Conservation (phyloP, 2,329 filamentous ascomycete genomes). For the Juglanconis sp. region DNA sequence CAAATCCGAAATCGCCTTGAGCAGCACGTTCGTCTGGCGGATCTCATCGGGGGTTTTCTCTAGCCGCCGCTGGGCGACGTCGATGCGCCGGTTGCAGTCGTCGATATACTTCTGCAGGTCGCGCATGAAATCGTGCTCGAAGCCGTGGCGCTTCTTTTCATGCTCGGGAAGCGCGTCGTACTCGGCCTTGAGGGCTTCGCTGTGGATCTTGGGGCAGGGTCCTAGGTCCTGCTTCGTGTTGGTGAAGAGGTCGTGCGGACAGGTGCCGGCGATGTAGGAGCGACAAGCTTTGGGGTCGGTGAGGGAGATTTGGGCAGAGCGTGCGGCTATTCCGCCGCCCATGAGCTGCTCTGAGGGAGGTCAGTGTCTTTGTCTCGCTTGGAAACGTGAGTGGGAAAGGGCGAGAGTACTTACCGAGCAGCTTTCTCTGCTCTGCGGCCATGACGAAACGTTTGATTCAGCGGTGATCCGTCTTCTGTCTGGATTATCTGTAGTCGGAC, state of each 20-base stretch:
- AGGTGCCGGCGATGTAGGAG: slow-evolving; percentile 89
- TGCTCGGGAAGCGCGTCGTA: slow-evolving; percentile 72
- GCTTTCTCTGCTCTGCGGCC: slow-evolving; percentile 96
- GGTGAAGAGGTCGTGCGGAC: slow-evolving; percentile 97
- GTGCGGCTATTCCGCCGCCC: slow-evolving; percentile 70
- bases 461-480: neutral
- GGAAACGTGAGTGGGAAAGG: neutral
- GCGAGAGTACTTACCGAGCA: slow-evolving; percentile 60
- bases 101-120: slow-evolving; percentile 97
- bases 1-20: slow-evolving; percentile 83
- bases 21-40: slow-evolving; percentile 82
- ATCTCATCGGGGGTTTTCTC: slow-evolving; percentile 99
- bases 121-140: slow-evolving; percentile 94
- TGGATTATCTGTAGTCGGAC: neutral
- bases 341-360: slow-evolving; percentile 75
- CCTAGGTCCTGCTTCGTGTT: slow-evolving; percentile 99
- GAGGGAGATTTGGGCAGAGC: slow-evolving; percentile 78
- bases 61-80: slow-evolving; percentile 79
- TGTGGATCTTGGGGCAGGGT: slow-evolving; percentile 82
- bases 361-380: slow-evolving; percentile 10
- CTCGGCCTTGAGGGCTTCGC: slow-evolving; percentile 82
- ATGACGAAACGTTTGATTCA: slow-evolving; percentile 47
- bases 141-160: slow-evolving; percentile 76
- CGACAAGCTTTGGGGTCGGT: slow-evolving; percentile 92
- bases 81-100: slow-evolving; percentile 92